phyloP scores from a whole-genome alignment of 139 green algal genomes.

The Chlamydomonas sp. region DNA sequence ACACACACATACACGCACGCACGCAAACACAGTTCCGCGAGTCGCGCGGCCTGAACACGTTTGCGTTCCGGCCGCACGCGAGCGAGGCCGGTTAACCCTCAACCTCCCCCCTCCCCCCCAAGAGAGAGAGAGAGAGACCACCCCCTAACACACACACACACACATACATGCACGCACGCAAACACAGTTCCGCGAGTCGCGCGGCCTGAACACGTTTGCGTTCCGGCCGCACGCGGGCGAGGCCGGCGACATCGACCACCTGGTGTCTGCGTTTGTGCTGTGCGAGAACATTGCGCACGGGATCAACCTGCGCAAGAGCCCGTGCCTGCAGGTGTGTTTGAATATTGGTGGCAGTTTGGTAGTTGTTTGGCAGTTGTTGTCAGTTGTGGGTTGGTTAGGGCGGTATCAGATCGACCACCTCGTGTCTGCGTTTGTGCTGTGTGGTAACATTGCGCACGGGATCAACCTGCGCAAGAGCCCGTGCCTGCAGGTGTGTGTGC shows the following conservation, averaged over 20 bases:
- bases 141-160: neutral
- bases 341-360: too few relatives aligned
- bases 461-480: constrained; percentile 97
- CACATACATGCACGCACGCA: neutral
- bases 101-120: neutral
- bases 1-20: too few relatives aligned
- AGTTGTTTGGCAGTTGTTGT: too few relatives aligned
- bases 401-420: constrained; percentile 98
- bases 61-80: constrained; percentile 67
- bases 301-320: constrained; percentile 96
- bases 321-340: constrained; percentile 50
- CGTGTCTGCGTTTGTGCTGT: constrained; percentile 80
- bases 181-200: constrained; percentile 67
- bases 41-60: constrained; percentile 81
- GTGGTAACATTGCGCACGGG: constrained; percentile 96
- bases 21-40: constrained; percentile 61
- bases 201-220: constrained; percentile 85
- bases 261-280: constrained; percentile 85
- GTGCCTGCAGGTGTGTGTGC: constrained; percentile 44
- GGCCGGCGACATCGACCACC: constrained; percentile 95
- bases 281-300: constrained; percentile 97
- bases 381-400: too few relatives aligned
- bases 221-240: constrained; percentile 70
- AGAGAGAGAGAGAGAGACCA: neutral
- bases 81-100: constrained; percentile 69